A percentile compares a stretch with the other conserved stretches of the same genome.
phyloP scores from a whole-genome alignment of 768 basidiomycete genomes.

The Panaeolus cyanescens region DNA sequence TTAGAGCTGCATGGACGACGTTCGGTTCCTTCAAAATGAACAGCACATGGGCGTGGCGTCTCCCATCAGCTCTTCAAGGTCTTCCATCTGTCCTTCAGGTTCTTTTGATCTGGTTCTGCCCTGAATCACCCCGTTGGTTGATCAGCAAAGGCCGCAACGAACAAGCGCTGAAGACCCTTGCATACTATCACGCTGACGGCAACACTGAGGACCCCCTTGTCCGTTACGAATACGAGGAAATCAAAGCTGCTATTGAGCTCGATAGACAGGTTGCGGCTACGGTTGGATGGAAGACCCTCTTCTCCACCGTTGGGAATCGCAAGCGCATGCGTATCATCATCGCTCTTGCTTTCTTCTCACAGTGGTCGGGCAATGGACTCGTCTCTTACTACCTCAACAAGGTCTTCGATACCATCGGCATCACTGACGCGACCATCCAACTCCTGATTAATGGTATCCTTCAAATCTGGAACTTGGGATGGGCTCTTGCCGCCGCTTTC shows the following conservation, averaged over 20 bases:
- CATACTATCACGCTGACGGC: conserved; percentile 84
- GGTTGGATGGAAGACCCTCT: conserved; percentile 70
- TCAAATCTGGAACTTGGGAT: conserved; percentile 75
- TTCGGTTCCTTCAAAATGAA: conserved; percentile 77
- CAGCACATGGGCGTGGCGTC: conserved; percentile 79
- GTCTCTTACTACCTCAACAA: conserved; percentile 81
- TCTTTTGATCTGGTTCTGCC: conserved; percentile 63
- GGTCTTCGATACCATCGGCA: conserved; percentile 70
- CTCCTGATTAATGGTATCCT: conserved; percentile 86
- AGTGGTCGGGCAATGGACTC: conserved; percentile 86
- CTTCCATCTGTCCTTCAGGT: conserved; percentile 72
- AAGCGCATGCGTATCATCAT: conserved; percentile 77
- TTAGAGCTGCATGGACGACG: conserved; percentile 82
- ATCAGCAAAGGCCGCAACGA: conserved; percentile 72
- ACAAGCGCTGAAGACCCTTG: conserved; percentile 68
- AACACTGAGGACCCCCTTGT: conserved; percentile 68
- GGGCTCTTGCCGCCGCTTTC: conserved; percentile 32
- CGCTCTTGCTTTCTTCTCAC: conserved; percentile 81
- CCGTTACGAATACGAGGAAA: conserved; percentile 76
- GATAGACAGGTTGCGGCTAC: conserved; percentile 62
- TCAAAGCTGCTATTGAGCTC: conserved; percentile 73
- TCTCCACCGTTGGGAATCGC: conserved; percentile 69
- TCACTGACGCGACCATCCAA: conserved; percentile 60
- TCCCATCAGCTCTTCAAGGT: conserved; percentile 75
- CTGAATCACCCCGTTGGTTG: conserved; percentile 87